Conservation (phyloP, 495 filamentous ascomycete genomes). For the Penicillium bialowiezense region DNA sequence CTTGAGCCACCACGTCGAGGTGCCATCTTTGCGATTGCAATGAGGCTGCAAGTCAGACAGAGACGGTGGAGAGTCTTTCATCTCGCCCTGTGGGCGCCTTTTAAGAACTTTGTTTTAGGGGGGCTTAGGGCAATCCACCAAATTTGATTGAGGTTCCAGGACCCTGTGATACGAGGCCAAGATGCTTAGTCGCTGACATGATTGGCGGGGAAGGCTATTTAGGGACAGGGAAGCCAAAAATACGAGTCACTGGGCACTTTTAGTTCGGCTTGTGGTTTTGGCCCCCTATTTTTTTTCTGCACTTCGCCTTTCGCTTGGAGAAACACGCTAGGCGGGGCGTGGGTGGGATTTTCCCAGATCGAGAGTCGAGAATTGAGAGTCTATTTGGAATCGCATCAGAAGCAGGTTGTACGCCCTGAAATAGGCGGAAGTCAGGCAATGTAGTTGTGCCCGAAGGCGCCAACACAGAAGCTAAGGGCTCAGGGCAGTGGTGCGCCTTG, state of each 20-base stretch:
- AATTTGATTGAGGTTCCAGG: neutral
- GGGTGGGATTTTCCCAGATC: neutral
- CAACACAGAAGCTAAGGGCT: constrained; percentile 1
- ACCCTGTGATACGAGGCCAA: constrained; percentile 5
- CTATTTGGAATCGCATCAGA: neutral
- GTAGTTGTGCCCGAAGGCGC: constrained; percentile 1
- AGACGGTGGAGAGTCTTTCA: neutral
- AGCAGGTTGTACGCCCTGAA: neutral
- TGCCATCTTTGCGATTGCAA: constrained; percentile 5
- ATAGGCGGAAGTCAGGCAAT: neutral
- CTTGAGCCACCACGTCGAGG: constrained; percentile 18
- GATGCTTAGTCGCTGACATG: neutral
- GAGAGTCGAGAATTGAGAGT: neutral
- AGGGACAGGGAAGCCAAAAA: neutral
- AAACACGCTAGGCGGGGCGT: neutral
- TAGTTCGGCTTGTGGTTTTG: neutral
- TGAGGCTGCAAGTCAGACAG: neutral
- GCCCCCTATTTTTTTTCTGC: neutral
- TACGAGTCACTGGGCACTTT: neutral
- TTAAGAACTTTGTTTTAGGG: neutral
- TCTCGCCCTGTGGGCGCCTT: neutral
- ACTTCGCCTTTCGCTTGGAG: neutral
- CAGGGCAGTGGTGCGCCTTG: constrained; percentile 2
- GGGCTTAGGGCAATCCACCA: constrained; percentile 1
- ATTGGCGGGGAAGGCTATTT: neutral